A percentile compares a stretch with the other conserved stretches of the same genome.
Evolutionary conservation across 805 yeast genomes (phyloP).

Genomic region (Saccharomycopsis sp.): DNA sequence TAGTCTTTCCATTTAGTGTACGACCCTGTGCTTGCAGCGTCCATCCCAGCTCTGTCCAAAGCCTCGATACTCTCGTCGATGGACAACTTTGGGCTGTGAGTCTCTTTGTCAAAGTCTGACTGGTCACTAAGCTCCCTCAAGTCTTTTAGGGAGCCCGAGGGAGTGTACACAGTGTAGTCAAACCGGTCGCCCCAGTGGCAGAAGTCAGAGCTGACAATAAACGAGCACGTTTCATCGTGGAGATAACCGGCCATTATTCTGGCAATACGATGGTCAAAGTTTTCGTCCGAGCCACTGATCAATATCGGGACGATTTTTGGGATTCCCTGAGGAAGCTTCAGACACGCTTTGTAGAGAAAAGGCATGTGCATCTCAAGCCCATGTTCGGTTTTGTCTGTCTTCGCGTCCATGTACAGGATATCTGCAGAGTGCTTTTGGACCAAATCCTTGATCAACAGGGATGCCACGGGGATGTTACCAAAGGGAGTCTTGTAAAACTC

Average conservation of each 20-base stretch:
- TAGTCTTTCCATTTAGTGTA: constrained; percentile 60
- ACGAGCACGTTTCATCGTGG: constrained; percentile 49
- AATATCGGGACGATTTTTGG: constrained; percentile 69
- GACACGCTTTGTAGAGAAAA: constrained; percentile 46
- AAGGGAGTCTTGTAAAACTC: constrained; percentile 70
- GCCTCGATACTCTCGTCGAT: constrained; percentile 68
- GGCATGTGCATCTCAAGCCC: constrained; percentile 95
- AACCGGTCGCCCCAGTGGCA: constrained; percentile 89
- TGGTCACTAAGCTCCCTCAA: constrained; percentile 20
- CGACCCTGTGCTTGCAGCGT: constrained; percentile 47
- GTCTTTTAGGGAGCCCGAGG: constrained; percentile 21
- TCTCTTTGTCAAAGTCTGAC: neutral
- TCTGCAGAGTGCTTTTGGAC: constrained; percentile 28
- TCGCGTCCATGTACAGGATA: constrained; percentile 44
- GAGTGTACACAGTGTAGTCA: constrained; percentile 47
- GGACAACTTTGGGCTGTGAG: constrained; percentile 29
- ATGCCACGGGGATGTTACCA: constrained; percentile 68
- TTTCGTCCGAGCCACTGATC: constrained; percentile 54
- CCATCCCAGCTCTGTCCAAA: constrained; percentile 69
- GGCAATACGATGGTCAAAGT: constrained; percentile 41
- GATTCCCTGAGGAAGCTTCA: constrained; percentile 27
- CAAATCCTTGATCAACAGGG: constrained; percentile 34
- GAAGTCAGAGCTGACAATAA: constrained; percentile 83
- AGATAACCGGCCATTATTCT: constrained; percentile 46
- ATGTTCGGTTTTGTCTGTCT: constrained; percentile 78